phyloP scores from a whole-genome alignment of 306 rosid species.

The Quercus parvula region DNA sequence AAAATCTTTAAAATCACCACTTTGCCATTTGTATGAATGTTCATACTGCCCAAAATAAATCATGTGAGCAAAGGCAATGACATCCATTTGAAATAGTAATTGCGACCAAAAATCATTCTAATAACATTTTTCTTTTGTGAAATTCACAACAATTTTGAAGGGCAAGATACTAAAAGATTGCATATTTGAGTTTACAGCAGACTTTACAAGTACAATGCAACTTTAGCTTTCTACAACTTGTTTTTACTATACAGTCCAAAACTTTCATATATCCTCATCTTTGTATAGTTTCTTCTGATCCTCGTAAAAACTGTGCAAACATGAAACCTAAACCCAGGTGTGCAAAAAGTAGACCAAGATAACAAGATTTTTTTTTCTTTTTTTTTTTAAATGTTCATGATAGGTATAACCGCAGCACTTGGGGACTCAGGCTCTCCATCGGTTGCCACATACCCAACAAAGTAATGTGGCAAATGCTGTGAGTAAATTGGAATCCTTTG shows the following conservation, averaged over 20 bases:
- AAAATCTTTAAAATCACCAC: too few relatives aligned
- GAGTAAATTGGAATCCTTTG: slow-evolving; percentile 15
- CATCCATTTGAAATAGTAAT: neutral
- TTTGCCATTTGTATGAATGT: too few relatives aligned
- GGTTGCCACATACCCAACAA: slow-evolving; percentile 20
- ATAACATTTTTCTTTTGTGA: neutral
- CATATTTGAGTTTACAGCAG: slow-evolving; percentile 5
- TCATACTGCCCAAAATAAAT: neutral
- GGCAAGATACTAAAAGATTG: neutral
- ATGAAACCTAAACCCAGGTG: neutral
- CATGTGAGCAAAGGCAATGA: neutral
- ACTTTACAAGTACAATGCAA: neutral
- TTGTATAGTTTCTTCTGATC: slow-evolving; percentile 1
- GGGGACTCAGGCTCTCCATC: slow-evolving; percentile 2
- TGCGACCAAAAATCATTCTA: too few relatives aligned
- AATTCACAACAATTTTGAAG: neutral
- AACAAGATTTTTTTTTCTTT: neutral
- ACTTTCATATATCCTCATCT: slow-evolving; percentile 2
- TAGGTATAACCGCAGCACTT: slow-evolving; percentile 17
- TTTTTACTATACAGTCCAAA: slow-evolving; percentile 2
- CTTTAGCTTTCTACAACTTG: slow-evolving; percentile 10
- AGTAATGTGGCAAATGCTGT: slow-evolving; percentile 25
- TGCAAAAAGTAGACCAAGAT: neutral
- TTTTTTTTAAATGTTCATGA: neutral
- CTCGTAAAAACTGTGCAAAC: slow-evolving; percentile 23